A percentile compares a stretch with the other conserved stretches of the same genome.
phyloP scores from a whole-genome alignment of 495 filamentous ascomycete genomes.

The Neurospora cerealis region DNA sequence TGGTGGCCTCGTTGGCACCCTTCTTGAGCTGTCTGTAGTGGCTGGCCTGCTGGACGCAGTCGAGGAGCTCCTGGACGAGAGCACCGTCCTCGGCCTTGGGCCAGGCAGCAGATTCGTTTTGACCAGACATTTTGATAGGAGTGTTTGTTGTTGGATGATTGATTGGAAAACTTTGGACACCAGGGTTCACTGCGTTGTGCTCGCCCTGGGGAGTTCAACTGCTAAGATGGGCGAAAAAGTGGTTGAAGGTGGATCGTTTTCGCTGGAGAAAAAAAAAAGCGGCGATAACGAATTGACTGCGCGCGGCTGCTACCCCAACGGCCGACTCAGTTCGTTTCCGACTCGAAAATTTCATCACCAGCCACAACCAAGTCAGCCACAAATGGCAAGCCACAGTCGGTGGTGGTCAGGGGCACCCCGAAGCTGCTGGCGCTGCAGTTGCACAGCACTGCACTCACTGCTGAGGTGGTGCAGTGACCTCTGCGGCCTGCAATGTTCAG shows the following conservation, averaged over 20 bases:
- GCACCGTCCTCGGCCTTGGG: constrained; percentile 70
- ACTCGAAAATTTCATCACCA: background rate
- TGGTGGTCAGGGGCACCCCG: background rate
- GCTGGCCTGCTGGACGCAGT: constrained; percentile 76
- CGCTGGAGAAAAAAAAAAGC: background rate
- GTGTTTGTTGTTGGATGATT: background rate
- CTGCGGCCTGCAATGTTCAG: background rate
- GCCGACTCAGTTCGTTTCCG: background rate
- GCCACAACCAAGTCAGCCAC: background rate
- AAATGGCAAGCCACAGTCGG: background rate
- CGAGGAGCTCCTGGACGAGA: constrained; percentile 71
- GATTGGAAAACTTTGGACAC: constrained; percentile 1
- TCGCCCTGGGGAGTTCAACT: constrained; percentile 15
- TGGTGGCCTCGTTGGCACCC: constrained; percentile 63
- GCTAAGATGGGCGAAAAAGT: background rate
- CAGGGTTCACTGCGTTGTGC: constrained; percentile 26
- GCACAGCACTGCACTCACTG: background rate
- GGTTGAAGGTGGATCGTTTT: background rate
- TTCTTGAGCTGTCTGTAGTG: constrained; percentile 87
- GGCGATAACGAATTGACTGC: background rate
- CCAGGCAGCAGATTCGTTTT: constrained; percentile 59
- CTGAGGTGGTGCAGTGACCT: background rate
- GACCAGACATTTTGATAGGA: constrained; percentile 33
- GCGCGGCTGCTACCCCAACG: background rate
- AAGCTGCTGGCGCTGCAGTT: background rate